Conservation (phyloP, 2,329 filamentous ascomycete genomes). For the Sclerotinia spermophila region DNA sequence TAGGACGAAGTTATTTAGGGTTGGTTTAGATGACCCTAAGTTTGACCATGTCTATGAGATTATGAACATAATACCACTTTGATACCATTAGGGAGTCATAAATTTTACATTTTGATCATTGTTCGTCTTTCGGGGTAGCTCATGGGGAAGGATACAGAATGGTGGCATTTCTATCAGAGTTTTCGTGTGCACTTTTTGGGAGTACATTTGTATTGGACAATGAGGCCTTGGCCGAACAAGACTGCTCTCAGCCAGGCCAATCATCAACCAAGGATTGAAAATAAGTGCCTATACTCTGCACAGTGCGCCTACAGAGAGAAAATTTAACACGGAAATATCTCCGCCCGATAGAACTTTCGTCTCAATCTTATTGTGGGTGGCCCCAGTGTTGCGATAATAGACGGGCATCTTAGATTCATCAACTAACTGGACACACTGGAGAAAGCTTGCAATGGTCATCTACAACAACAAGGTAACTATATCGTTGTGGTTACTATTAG, state of each 20-base stretch:
- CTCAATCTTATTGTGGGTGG: not conserved
- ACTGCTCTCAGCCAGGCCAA: not conserved
- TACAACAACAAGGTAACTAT: not conserved
- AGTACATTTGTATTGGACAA: not conserved
- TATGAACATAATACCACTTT: conserved; percentile 3
- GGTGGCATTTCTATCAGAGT: not conserved
- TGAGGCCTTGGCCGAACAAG: too few species aligned
- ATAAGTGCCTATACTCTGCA: not conserved
- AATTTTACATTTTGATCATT: not conserved
- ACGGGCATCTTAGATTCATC: not conserved
- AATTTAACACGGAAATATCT: not conserved
- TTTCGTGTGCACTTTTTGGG: not conserved
- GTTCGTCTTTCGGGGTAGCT: not conserved
- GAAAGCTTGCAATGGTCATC: not conserved
- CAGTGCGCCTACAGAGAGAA: not conserved
- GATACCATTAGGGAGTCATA: conserved; percentile 6
- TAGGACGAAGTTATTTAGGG: not conserved
- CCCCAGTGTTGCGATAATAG: not conserved
- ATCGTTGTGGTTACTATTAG: not conserved
- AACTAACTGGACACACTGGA: not conserved
- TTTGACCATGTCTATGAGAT: not conserved
- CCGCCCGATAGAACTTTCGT: not conserved
- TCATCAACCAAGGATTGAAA: not conserved
- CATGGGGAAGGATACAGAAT: not conserved
- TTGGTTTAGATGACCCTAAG: not conserved